phyloP scores from a whole-genome alignment of 768 basidiomycete genomes.

The Termitomyces sp. region DNA sequence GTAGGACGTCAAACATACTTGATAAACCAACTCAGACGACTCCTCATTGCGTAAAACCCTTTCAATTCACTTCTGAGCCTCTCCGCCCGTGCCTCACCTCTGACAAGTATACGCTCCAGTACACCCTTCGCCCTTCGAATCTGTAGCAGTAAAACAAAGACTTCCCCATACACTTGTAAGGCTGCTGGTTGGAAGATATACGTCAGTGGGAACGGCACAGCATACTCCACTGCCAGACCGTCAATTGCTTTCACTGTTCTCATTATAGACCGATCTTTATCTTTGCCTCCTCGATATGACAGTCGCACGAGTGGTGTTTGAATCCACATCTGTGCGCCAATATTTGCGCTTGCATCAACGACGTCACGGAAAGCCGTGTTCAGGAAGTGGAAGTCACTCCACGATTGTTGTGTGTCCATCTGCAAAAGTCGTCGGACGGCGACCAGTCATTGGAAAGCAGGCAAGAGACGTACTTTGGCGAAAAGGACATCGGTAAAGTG shows the following conservation, averaged over 20 bases:
- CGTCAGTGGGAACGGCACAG: conserved; percentile 76
- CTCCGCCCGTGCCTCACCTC: conserved; percentile 40
- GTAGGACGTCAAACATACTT: conserved; percentile 51
- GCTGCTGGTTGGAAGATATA: conserved; percentile 68
- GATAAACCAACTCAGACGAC: conserved; percentile 80
- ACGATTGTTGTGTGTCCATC: conserved; percentile 74
- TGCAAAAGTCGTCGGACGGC: conserved; percentile 23
- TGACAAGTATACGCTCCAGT: conserved; percentile 67
- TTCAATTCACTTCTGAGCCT: conserved; percentile 51
- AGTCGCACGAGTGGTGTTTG: conserved; percentile 70
- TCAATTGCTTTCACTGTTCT: conserved; percentile 65
- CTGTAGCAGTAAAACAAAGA: conserved; percentile 74
- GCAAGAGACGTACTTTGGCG: conserved; percentile 50
- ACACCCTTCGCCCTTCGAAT: conserved; percentile 70
- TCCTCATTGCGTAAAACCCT: conserved; percentile 73
- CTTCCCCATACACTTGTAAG: conserved; percentile 57
- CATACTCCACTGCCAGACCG: conserved; percentile 73
- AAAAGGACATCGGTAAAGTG: conserved; percentile 76
- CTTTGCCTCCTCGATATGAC: conserved; percentile 57
- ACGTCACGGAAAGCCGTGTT: conserved; percentile 76
- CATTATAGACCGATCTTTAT: conserved; percentile 41
- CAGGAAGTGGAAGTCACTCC: conserved; percentile 83
- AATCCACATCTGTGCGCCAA: conserved; percentile 52
- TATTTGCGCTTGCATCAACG: conserved; percentile 44
- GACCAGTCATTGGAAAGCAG: not conserved